Evolutionary conservation across 148 eudicot species (phyloP), one percentile per base, ranked within the genome.

Genomic region (Rhododendron mucronatum): DNA sequence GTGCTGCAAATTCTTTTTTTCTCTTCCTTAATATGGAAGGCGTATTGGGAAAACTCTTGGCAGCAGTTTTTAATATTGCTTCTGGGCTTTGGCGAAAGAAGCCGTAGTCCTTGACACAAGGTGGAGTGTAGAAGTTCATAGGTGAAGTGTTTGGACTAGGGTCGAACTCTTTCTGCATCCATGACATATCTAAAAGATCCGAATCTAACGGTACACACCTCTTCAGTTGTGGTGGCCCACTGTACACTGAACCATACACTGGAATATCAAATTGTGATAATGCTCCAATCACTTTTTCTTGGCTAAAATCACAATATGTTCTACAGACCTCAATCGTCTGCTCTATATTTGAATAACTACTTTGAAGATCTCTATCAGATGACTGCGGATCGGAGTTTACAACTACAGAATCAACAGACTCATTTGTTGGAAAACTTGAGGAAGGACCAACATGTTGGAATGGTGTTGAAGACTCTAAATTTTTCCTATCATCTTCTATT

Each of bases 1-100:
- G 89, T 59, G 88, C 85, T 14, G 88, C 65, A 73, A 57, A 16
- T 71, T 44, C 26, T 6, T 44, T 85, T 88, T 89, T 94, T 91
- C 99, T 95, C 87, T 95, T 96, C 85, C 99, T 88, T 26, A 95
- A 45, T 87, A 96, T 96, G 55, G 99, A 95, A 88, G 99, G 99
- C 23, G 98, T 94, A 84, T 93, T 93, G 28, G 93, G 94, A 88
- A 93, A 96, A 61, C 93, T 96, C 86, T 75, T 91, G 6, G 99
- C 99, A 83, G 99, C 99, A 86, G 88, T 90, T 92, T 85, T 94
- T 87, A 96, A 88, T 81, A 95, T 93, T 65, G 95, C 92, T 86
- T 96, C 98, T 10, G 98, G 97, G 84, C 94, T 92, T 83, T 86
- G 91, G 47, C 84, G 86, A 61, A 71, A 85, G 30, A 83, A 74